phyloP scores from a whole-genome alignment of 495 filamentous ascomycete species.

The Pyrenula aspistea region DNA sequence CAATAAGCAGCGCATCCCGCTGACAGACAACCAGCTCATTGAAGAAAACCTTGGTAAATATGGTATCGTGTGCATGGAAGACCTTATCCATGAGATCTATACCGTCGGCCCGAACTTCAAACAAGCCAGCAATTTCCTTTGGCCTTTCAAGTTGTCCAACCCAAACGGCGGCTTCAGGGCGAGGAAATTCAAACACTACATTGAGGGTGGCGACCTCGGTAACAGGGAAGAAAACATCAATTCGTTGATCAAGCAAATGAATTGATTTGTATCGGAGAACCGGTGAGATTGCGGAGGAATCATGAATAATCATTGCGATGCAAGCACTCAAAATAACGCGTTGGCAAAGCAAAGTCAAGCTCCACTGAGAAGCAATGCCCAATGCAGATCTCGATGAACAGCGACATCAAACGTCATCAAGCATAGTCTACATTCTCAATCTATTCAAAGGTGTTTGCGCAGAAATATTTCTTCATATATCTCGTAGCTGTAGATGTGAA shows the following conservation, averaged over 20 bases:
- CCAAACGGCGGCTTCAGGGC: conserved; percentile 90
- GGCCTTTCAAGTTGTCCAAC: conserved; percentile 99
- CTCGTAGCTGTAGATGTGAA: too few relatives aligned
- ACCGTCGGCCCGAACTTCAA: conserved; percentile 99
- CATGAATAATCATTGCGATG: too few relatives aligned
- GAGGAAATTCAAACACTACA: conserved; percentile 98
- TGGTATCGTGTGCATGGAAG: conserved; percentile 99
- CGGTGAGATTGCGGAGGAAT: too few relatives aligned
- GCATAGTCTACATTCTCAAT: too few relatives aligned
- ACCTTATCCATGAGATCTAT: conserved; percentile 98
- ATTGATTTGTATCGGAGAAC: conserved; percentile 43
- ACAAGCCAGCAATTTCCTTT: conserved; percentile 98
- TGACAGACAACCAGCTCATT: conserved; percentile 96
- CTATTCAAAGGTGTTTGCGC: too few relatives aligned
- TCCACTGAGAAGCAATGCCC: too few relatives aligned
- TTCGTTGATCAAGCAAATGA: conserved; percentile 92
- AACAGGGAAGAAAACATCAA: conserved; percentile 99
- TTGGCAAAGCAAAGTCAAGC: too few relatives aligned
- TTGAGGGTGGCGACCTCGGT: conserved; percentile 95
- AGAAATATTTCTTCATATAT: too few relatives aligned
- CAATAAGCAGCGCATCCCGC: conserved; percentile 86
- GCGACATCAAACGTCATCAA: too few relatives aligned
- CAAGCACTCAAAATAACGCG: too few relatives aligned
- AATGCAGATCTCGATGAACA: too few relatives aligned
- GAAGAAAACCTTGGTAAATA: conserved; percentile 94